Conservation (phyloP, 192 early-diverging fungal species). For the Coemansia sp. region DNA sequence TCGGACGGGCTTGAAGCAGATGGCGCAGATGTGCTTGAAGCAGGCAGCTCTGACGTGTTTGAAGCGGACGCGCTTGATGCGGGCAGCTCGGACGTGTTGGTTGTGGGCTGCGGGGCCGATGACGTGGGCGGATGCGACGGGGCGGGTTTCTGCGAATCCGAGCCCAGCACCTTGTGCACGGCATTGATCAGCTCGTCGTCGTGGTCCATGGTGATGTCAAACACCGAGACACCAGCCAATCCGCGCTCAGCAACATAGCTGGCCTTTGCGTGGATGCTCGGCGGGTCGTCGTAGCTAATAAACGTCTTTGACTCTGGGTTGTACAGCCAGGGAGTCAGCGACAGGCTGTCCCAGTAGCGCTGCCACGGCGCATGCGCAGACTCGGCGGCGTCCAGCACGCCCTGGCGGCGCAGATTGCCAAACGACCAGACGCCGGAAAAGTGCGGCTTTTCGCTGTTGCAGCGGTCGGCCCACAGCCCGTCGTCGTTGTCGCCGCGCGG, state of each 20-base stretch:
- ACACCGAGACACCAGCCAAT: conserved; percentile 61
- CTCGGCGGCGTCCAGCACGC: conserved; percentile 30
- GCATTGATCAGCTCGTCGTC: conserved; percentile 56
- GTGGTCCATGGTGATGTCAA: conserved; percentile 42
- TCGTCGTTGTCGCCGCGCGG: conserved; percentile 55
- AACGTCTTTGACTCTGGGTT: conserved; percentile 55
- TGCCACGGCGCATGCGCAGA: conserved; percentile 49
- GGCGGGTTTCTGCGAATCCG: too few relatives aligned
- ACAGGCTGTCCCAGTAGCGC: conserved; percentile 54
- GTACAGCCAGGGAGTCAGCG: conserved; percentile 57
- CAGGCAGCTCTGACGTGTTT: not conserved
- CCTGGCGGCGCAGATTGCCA: conserved; percentile 51
- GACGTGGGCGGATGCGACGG: not conserved
- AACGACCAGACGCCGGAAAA: conserved; percentile 60
- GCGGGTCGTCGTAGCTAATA: conserved; percentile 73
- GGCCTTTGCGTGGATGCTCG: conserved; percentile 61
- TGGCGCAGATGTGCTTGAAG: not conserved
- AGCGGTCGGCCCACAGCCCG: conserved; percentile 38
- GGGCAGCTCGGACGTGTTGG: not conserved
- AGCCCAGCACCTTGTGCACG: conserved; percentile 7
- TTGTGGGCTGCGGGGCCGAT: not conserved
- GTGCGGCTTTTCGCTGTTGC: conserved; percentile 13
- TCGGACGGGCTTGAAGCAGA: not conserved
- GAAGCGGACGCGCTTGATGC: not conserved
- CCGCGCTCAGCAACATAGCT: conserved; percentile 47